A percentile compares a stretch with the other conserved stretches of the same genome.
phyloP scores from a whole-genome alignment of 495 filamentous ascomycete genomes.

The Thozetella sp. region DNA sequence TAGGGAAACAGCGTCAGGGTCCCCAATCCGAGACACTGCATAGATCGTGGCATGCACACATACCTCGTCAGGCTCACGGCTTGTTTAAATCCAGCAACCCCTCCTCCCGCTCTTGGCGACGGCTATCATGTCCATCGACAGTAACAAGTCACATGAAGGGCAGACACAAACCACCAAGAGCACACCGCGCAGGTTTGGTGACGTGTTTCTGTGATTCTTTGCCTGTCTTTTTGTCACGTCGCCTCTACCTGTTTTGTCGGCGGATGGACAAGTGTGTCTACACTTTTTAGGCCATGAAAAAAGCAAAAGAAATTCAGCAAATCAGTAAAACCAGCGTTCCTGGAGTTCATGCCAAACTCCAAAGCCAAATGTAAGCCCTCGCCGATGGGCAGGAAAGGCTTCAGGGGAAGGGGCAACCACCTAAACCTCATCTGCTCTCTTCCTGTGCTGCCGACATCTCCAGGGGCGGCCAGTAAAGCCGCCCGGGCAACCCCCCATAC shows the following conservation, averaged over 20 bases:
- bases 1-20: too few relatives aligned
- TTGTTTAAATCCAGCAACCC: too few relatives aligned
- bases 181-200: not conserved
- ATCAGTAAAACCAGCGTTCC: constrained; percentile 14
- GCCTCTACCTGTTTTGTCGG: constrained; percentile 4
- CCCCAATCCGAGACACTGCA: too few relatives aligned
- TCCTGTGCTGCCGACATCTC: not conserved
- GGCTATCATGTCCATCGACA: too few relatives aligned
- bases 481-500: too few relatives aligned
- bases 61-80: too few relatives aligned
- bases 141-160: too few relatives aligned
- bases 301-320: constrained; percentile 9
- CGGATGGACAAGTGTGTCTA: constrained; percentile 15
- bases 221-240: constrained; percentile 7
- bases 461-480: not conserved
- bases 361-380: constrained; percentile 15
- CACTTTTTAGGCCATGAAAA: constrained; percentile 15
- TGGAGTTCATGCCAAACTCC: constrained; percentile 24
- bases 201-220: constrained; percentile 4
- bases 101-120: too few relatives aligned
- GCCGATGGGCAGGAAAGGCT: not conserved
- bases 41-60: too few relatives aligned
- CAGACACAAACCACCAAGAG: not conserved
- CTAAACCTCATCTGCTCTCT: not conserved
- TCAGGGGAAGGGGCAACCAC: not conserved